Evolutionary conservation across 345 rosid species (phyloP), one percentile per base, ranked within the genome.

Genomic region (Citrus hindsii): DNA sequence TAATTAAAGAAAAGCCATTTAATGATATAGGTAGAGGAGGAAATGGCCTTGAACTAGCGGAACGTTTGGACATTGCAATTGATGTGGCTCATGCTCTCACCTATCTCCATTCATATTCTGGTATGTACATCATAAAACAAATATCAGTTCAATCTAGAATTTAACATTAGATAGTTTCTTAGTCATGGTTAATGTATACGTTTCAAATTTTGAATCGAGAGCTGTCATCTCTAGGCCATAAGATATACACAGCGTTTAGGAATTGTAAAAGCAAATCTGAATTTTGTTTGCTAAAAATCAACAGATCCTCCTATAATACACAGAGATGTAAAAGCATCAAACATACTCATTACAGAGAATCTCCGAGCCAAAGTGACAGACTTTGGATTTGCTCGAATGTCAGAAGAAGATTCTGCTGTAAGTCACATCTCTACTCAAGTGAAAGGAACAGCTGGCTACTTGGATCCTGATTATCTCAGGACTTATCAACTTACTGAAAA

Each of bases 61-160:
- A 95, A 70, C 97, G 98, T 42, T 88, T 95, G 69, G 98, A 93
- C 69, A 88, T 95, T 73, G 95, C 99, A 1, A 91, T 91, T 68
- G 99, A 95, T 88, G 92, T 95, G 21, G 97, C 99, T 80, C 99
- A 95, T 86, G 99, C 96, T 33, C 77, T 92, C 64, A 86, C 99
- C 70, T 95, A 93, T 83, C 93, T 95, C 33, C 99, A 93, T 84
- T 87, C 87, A 69, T 95, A 95, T 75, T 80, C 98, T 65, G 99
- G 98, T 92, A 81, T 30, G 28, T 19, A n/a, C 42, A 27, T 48
- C 59, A 27, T 66, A 35, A 27, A 46, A 18, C 28, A 13, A 22
- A 28, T 16, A n/a, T 62, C 25, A 9, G 4, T 65, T 64, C 60
- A 55, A 33, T 46, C 30, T 58, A 28, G 12, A 28, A 14, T 71